A percentile compares a stretch with the other conserved stretches of the same genome.
Evolutionary conservation across 176 grass and related monocot species (phyloP).

Genomic region (Thinopyrum elongatum): DNA sequence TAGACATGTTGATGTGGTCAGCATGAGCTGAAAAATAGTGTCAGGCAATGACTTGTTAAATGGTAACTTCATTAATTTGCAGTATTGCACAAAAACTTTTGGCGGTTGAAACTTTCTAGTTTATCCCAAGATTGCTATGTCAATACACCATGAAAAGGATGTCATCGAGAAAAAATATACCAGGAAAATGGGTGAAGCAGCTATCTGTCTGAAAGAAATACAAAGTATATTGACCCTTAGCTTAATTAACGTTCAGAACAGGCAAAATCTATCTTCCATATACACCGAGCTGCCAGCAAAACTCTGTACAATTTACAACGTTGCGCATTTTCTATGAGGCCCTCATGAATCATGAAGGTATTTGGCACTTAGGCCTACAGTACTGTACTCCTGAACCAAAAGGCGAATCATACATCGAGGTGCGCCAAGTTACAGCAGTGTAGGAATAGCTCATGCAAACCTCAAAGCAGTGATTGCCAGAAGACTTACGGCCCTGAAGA

Average conservation of each 20-base stretch:
- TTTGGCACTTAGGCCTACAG: conserved; percentile 29
- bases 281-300: conserved; percentile 30
- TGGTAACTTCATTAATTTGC: no score
- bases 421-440: neutral
- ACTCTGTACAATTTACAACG: conserved; percentile 49
- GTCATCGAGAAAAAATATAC: neutral
- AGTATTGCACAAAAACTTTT: no score
- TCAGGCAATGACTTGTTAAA: no score
- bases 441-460: conserved; percentile 44
- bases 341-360: neutral
- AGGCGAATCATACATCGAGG: neutral
- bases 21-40: no score
- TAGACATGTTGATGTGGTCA: no score
- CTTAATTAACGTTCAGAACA: conserved; percentile 4
- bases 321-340: conserved; percentile 29
- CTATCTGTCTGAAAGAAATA: neutral
- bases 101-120: no score
- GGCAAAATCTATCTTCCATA: conserved; percentile 22
- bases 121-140: no score
- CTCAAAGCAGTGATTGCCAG: conserved; percentile 68
- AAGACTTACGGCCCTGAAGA: conserved; percentile 58
- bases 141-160: no score
- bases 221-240: neutral
- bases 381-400: conserved; percentile 31
- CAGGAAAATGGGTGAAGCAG: neutral